These are phyloP conservation scores for Polychaeton citri DNA, from an alignment of 2,329 filamentous ascomycete genomes.

Conservation along the genomic window DNA sequence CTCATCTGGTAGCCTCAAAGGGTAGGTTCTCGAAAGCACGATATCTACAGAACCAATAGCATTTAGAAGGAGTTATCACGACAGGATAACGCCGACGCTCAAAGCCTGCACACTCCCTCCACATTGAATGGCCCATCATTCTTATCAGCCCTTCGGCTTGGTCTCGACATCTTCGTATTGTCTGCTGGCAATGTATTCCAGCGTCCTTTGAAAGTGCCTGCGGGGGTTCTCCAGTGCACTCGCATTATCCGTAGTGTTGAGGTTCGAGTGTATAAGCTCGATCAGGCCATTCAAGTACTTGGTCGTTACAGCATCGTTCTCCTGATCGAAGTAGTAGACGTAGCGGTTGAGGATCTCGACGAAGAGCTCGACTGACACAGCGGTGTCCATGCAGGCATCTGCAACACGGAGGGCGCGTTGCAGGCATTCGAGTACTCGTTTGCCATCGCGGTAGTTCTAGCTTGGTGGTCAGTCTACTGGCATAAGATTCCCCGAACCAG, in stretches of 20 bases:
- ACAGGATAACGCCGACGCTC: background rate
- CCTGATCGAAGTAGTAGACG: slow-evolving; percentile 98
- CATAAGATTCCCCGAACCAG: background rate
- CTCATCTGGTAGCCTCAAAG: too few relatives aligned
- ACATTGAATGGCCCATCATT: too few relatives aligned
- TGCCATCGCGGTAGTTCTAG: slow-evolving; percentile 90
- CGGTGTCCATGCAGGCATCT: slow-evolving; percentile 97
- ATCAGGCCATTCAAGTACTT: slow-evolving; percentile 98
- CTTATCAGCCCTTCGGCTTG: slow-evolving; percentile 34
- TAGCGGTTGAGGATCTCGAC: slow-evolving; percentile 97
- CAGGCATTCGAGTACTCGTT: slow-evolving; percentile 89
- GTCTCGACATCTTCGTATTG: slow-evolving; percentile 88
- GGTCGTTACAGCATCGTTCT: slow-evolving; percentile 94
- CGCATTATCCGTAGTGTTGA: slow-evolving; percentile 67
- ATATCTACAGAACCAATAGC: too few relatives aligned
- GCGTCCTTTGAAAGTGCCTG: slow-evolving; percentile 85
- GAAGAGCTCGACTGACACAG: slow-evolving; percentile 92
- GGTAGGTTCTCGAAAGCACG: too few relatives aligned
- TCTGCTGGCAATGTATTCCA: slow-evolving; percentile 83
- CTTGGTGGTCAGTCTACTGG: slow-evolving; percentile 10
- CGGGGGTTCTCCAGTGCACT: slow-evolving; percentile 75
- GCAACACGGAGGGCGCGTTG: slow-evolving; percentile 91
- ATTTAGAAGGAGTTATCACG: too few relatives aligned
- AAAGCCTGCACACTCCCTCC: too few relatives aligned
- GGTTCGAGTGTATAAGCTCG: slow-evolving; percentile 93